Evolutionary conservation across 306 rosid genomes (phyloP), one percentile per base, ranked within the genome.

Genomic region (Purshia tridentata): DNA sequence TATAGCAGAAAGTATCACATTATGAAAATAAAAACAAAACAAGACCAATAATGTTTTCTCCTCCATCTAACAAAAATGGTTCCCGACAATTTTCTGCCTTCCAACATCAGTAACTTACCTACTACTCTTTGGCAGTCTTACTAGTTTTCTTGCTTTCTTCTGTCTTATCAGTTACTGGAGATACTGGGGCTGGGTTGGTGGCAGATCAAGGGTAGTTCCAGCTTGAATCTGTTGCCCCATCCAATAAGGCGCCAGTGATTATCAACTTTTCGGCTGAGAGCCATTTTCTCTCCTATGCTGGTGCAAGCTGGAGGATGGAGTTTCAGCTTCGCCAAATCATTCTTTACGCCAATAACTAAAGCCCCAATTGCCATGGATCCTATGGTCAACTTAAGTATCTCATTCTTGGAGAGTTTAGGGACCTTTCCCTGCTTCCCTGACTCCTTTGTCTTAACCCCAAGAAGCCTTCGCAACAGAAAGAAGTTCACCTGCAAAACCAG

Each of bases 351-450:
- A 68, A 87, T 6, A 45, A 90, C 91, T 70, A 85, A 78, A 9
- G 97, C 98, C 20, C 96, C 97, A 0, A 88, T 87, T 2, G 96
- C 88, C 98, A 89, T 93, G 22, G 98, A 93, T 73, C 93, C 93
- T 14, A 93, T 91, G 88, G 89, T 91, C 88, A 93, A 84, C 96
- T 91, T 91, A 18, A 93, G 82, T 62, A 91, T 91, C 88, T 91
- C 96, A 35, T 63, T 85, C 83, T 87, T 93, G 0, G 83, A 73
- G 42, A 91, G 85, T 77, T 87, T 93, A 16, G 98, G 72, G 22
- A 91, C 98, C 81, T 83, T 92, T 18, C 96, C 98, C 59, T 89
- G 90, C 72, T 88, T 89, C 85, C 85, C 96, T 0, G 92, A 78
- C 3, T 93, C 96, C 78, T 85, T 89, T 12, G 96, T 91, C 80